Percentiles rank a stretch among this genome's conserved stretches.
Evolutionary conservation across 192 early-diverging fungal species (phyloP).

Genomic region (Podila epicladia): DNA sequence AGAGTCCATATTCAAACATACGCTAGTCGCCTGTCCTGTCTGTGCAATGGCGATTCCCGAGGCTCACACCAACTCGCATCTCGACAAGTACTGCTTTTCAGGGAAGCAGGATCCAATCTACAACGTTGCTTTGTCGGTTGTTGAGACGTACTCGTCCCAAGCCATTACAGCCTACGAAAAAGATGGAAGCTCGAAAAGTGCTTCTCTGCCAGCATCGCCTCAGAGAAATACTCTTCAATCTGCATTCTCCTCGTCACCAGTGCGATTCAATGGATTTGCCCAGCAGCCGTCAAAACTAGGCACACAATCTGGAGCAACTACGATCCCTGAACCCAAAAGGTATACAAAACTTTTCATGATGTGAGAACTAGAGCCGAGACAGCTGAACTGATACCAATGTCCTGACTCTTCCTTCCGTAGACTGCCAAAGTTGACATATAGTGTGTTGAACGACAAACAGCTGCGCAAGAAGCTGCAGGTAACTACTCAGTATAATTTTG

Average conservation of each 20-base stretch:
- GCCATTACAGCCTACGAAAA: constrained; percentile 21
- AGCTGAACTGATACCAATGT: background rate
- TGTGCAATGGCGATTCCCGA: constrained; percentile 21
- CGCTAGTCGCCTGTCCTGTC: constrained; percentile 34
- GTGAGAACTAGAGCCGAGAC: background rate
- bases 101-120: constrained; percentile 24
- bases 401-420: constrained; percentile 6
- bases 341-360: background rate
- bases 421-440: constrained; percentile 55
- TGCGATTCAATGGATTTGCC: background rate
- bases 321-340: constrained; percentile 28
- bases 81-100: constrained; percentile 34
- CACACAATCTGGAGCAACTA: background rate
- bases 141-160: background rate
- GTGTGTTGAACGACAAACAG: constrained; percentile 51
- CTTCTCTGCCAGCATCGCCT: background rate
- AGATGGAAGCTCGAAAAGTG: constrained; percentile 6
- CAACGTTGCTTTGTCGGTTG: constrained; percentile 6
- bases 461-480: constrained; percentile 52
- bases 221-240: background rate
- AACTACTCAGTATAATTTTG: background rate
- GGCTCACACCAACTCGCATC: constrained; percentile 27
- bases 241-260: background rate
- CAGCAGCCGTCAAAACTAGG: background rate
- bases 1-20: background rate